phyloP scores from a whole-genome alignment of 2,329 filamentous ascomycete genomes.

The Trichoderma aggressivum region DNA sequence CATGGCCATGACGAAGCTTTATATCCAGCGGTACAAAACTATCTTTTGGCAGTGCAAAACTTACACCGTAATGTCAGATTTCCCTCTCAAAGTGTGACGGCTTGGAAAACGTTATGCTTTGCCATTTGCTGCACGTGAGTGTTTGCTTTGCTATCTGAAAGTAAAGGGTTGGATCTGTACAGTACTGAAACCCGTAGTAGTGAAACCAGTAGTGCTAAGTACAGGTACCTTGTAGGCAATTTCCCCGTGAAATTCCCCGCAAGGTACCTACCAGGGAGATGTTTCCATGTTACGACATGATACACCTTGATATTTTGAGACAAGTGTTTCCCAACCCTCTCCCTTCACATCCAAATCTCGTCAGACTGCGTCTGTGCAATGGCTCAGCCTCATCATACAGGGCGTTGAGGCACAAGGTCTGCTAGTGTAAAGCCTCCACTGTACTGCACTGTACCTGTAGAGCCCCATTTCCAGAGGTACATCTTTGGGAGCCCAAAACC shows the following conservation, averaged over 20 bases:
- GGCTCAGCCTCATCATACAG: neutral
- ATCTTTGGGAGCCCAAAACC: neutral
- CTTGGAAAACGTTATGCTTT: neutral
- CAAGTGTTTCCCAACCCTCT: neutral
- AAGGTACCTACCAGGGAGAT: neutral
- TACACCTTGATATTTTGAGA: neutral
- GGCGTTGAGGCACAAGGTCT: neutral
- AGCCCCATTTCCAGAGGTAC: neutral
- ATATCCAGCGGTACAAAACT: neutral
- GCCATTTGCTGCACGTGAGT: neutral
- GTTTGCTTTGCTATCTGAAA: neutral
- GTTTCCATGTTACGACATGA: neutral
- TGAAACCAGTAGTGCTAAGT: neutral
- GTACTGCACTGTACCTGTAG: too few species aligned
- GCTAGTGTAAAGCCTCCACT: neutral
- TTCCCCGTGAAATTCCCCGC: neutral
- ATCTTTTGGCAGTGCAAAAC: neutral
- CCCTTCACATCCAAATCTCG: neutral
- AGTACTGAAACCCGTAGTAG: neutral
- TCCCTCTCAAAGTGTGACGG: neutral
- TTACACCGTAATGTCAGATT: neutral
- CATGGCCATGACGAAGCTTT: neutral
- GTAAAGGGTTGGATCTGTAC: neutral
- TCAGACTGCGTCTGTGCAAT: neutral
- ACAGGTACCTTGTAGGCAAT: neutral